These are phyloP conservation scores for Boletus tomentosulus DNA, from an alignment of 768 basidiomycete species.

Conservation along the genomic window DNA sequence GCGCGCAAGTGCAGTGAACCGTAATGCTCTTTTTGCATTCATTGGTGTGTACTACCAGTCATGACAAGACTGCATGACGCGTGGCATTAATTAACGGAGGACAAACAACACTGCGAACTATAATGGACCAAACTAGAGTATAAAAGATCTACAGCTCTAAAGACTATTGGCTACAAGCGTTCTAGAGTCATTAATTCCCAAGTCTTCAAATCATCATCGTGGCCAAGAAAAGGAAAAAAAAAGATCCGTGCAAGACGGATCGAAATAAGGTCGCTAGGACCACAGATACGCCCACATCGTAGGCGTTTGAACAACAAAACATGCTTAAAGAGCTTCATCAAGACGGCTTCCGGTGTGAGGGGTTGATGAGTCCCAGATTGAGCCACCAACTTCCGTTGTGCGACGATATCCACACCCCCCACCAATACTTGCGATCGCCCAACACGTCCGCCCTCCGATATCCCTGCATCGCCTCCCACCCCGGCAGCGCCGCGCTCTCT, in stretches of 20 bases:
- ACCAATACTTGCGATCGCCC: constrained; percentile 43
- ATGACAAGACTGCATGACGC: too few species aligned
- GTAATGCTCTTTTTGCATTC: too few species aligned
- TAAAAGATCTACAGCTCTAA: neutral
- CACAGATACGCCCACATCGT: neutral
- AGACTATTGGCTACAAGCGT: constrained; percentile 16
- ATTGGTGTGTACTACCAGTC: too few species aligned
- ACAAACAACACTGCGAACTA: neutral
- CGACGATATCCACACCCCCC: constrained; percentile 35
- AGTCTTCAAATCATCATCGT: neutral
- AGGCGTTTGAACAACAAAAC: neutral
- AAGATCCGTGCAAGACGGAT: neutral
- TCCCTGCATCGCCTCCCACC: constrained; percentile 36
- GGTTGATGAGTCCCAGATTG: constrained; percentile 40
- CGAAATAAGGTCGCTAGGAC: neutral
- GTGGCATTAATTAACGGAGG: neutral
- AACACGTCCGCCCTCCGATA: constrained; percentile 49
- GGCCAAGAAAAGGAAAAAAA: neutral
- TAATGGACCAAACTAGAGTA: constrained; percentile 2
- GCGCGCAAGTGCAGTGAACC: too few species aligned
- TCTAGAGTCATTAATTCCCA: constrained; percentile 1
- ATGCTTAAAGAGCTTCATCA: neutral
- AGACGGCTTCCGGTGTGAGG: constrained; percentile 8
- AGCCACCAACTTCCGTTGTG: constrained; percentile 41
- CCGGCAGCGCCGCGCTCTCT: constrained; percentile 37